Conservation (phyloP, 805 yeast genomes). For the Candida argentea region DNA sequence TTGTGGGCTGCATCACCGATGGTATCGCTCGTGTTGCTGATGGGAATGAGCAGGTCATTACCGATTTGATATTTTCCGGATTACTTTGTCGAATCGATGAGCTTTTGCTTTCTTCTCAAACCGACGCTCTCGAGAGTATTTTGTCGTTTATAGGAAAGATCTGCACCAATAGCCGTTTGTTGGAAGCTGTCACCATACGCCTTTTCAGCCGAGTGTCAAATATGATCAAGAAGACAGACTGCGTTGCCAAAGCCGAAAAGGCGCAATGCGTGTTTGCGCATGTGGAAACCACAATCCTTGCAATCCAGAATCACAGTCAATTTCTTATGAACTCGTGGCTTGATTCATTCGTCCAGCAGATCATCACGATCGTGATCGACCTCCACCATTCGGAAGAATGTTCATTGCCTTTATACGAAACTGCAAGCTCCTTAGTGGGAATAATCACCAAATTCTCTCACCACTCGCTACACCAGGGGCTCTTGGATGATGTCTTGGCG, state of each 20-base stretch:
- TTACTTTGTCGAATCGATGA: no score
- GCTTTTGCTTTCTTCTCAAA: conserved; percentile 23
- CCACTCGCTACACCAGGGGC: conserved; percentile 32
- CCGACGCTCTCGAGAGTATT: conserved; percentile 7
- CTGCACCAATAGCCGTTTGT: conserved; percentile 31
- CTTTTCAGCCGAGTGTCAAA: conserved; percentile 29
- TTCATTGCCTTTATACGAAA: conserved; percentile 18
- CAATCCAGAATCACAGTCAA: conserved; percentile 19
- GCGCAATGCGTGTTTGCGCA: conserved; percentile 2
- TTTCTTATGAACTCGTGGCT: conserved; percentile 34
- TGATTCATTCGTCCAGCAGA: conserved; percentile 32
- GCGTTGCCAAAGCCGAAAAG: conserved; percentile 3
- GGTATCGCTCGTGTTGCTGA: conserved; percentile 44
- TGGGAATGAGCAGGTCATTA: conserved; percentile 38
- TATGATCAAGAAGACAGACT: conserved; percentile 16
- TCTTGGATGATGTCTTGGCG: conserved; percentile 27
- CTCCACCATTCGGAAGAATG: conserved; percentile 7
- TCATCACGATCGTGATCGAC: conserved; percentile 13
- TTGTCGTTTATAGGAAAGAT: conserved; percentile 16
- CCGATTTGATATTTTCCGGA: conserved; percentile 23
- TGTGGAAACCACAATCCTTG: conserved; percentile 12
- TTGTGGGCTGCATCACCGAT: conserved; percentile 42
- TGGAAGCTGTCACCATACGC: conserved; percentile 36
- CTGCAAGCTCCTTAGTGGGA: conserved; percentile 32
- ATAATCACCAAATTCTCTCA: conserved; percentile 30